Evolutionary conservation across 495 filamentous ascomycete genomes (phyloP), one percentile per base, ranked within the genome.

Genomic region (Umbilicaria muhlenbergii): DNA sequence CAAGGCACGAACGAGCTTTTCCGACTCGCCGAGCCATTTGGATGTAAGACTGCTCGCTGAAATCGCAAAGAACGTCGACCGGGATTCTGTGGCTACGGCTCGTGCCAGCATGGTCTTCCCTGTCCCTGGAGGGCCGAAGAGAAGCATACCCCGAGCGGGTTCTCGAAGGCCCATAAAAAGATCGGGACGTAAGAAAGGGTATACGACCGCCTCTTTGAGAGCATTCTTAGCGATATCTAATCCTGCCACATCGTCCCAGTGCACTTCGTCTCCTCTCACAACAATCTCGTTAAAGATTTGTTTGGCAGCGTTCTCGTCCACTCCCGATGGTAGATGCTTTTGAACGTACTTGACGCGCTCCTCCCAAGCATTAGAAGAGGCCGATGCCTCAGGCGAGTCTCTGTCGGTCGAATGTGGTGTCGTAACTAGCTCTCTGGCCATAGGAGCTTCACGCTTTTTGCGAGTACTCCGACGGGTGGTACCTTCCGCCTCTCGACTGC

Each of bases 81-180:
- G 78, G 21, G 83, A 91, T 59, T 96, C 92, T 0, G 92, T 96
- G 2, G 91, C 91, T 3, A 96, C 91, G 16, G 89, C 89, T 41
- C 91, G 71, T 2, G 91, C 91, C 7, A 99, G 71, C 91, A 99
- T 99, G 1, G 91, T 99, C 61, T 99, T 96, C 35, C 91, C 91
- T 0, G 91, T 99, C 10, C 91, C 91, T 0, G 91, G 91, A 11
- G 91, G 91, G 1, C 91, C 91, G 55, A 99, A 99, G 3, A 99
- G 74, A 2, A 99, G 68, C 86, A 99, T 94, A 1, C 91, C 91
- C 36, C 87, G 70, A 11, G 89, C 91, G 10, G 91, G 91, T 56
- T 99, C 91, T 3, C 91, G 81, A 3, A 99, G 70, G 1, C 91
- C 91, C 67, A 86, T 85, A 61, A 99, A 99, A 11, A 99, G 66